These are phyloP conservation scores for Candida piceae DNA, from an alignment of 805 yeast species.

Conservation along the genomic window DNA sequence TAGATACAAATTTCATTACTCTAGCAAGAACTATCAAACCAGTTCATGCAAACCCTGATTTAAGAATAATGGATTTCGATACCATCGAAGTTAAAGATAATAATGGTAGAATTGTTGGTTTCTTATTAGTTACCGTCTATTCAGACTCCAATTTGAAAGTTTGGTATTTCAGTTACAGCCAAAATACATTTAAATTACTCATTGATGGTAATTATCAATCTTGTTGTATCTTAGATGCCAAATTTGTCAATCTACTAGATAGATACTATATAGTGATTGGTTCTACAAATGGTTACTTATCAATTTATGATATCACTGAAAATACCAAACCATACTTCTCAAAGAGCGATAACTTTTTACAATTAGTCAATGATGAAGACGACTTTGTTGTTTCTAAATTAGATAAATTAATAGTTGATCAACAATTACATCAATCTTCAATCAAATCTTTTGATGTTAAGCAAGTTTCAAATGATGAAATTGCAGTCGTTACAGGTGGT, in stretches of 20 bases:
- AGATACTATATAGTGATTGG: constrained; percentile 44
- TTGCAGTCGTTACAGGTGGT: constrained; percentile 69
- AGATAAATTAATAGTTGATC: constrained; percentile 30
- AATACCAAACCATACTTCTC: constrained; percentile 8
- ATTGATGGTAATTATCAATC: constrained; percentile 54
- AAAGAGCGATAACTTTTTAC: constrained; percentile 1
- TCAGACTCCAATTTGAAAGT: constrained; percentile 76
- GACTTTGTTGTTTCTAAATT: constrained; percentile 4
- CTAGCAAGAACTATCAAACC: constrained; percentile 53
- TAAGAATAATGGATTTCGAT: constrained; percentile 85
- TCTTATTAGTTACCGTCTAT: constrained; percentile 64
- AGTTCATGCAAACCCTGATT: constrained; percentile 59
- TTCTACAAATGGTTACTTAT: constrained; percentile 80
- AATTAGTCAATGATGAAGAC: background rate
- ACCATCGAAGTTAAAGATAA: constrained; percentile 32
- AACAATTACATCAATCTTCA: constrained; percentile 79
- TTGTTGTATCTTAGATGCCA: constrained; percentile 70
- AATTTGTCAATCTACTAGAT: constrained; percentile 33
- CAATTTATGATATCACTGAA: constrained; percentile 51
- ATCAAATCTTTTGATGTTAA: constrained; percentile 53
- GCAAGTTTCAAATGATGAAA: constrained; percentile 3
- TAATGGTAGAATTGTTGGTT: constrained; percentile 32
- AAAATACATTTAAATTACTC: constrained; percentile 38
- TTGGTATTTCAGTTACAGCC: constrained; percentile 45
- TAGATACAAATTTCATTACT: constrained; percentile 32